Evolutionary conservation across 2,329 filamentous ascomycete species (phyloP).

Genomic region (Claviceps fusiformis): DNA sequence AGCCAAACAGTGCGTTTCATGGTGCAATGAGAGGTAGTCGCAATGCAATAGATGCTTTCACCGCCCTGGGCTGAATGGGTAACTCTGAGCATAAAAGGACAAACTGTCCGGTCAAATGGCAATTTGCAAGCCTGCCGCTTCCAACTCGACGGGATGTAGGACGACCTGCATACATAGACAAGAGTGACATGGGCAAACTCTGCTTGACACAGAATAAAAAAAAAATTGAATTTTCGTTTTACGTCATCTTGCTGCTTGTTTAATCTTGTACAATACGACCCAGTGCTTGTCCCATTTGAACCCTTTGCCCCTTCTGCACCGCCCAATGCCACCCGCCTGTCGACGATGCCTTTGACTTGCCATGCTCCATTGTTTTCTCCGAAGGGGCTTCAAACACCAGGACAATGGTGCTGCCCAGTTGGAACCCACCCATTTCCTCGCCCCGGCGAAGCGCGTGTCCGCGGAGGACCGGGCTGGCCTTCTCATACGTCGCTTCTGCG

Average conservation of each 20-base stretch:
- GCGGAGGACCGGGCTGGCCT: slow-evolving; percentile 61
- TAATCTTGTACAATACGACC: slow-evolving; percentile 54
- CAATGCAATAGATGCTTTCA: too few species aligned
- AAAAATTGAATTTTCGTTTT: too few species aligned
- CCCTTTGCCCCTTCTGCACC: background rate
- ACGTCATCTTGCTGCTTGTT: background rate
- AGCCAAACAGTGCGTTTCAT: too few species aligned
- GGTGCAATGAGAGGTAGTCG: too few species aligned
- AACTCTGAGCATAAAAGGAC: too few species aligned
- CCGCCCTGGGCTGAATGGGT: too few species aligned
- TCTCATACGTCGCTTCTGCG: slow-evolving; percentile 76
- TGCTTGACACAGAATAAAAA: too few species aligned
- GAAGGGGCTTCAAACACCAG: slow-evolving; percentile 88
- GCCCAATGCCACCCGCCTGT: slow-evolving; percentile 31
- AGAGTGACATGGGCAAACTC: too few species aligned
- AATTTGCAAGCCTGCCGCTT: too few species aligned
- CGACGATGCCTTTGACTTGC: slow-evolving; percentile 28
- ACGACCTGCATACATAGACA: too few species aligned
- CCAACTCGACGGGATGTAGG: too few species aligned
- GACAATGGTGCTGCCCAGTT: slow-evolving; percentile 87
- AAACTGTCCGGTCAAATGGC: too few species aligned
- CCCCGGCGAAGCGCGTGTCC: slow-evolving; percentile 76
- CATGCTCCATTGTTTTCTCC: slow-evolving; percentile 36
- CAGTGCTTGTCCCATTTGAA: slow-evolving; percentile 67
- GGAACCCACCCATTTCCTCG: slow-evolving; percentile 97